A percentile compares a stretch with the other conserved stretches of the same genome.
Evolutionary conservation across 768 basidiomycete species (phyloP).

Genomic region (Tylopilus subfusipes): DNA sequence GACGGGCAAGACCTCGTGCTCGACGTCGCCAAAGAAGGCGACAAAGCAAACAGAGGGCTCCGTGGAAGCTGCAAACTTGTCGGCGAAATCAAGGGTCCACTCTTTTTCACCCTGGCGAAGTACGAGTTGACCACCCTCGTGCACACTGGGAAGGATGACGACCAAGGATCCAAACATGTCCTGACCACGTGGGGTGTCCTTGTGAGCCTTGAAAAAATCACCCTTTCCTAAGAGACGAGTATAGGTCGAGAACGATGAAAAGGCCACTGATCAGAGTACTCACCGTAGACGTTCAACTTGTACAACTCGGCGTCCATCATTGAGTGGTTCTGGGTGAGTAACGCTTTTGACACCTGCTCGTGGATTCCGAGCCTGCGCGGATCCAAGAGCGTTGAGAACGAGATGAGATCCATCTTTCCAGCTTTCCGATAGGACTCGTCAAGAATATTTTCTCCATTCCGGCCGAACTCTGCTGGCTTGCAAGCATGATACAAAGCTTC

Average conservation of each 20-base stretch:
- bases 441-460: background rate
- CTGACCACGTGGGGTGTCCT: constrained; percentile 34
- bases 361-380: constrained; percentile 1
- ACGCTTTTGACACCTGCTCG: background rate
- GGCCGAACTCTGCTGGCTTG: constrained; percentile 7
- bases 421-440: constrained; percentile 37
- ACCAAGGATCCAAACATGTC: constrained; percentile 53
- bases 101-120: constrained; percentile 5
- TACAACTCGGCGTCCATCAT: constrained; percentile 32
- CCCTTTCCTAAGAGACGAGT: background rate
- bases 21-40: constrained; percentile 43
- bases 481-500: constrained; percentile 1
- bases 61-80: background rate
- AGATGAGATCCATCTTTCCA: constrained; percentile 38
- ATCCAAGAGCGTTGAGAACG: constrained; percentile 29
- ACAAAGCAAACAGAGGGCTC: constrained; percentile 32
- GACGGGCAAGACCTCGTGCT: constrained; percentile 44
- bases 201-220: constrained; percentile 11
- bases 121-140: constrained; percentile 12
- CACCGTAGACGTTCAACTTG: constrained; percentile 49
- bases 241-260: background rate
- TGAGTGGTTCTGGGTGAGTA: background rate
- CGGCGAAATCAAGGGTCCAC: constrained; percentile 6
- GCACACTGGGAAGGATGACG: constrained; percentile 42
- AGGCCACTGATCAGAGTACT: background rate